Evolutionary conservation across 1,284 basidiomycete species (phyloP).

Genomic region (Malassezia brasiliensis): DNA sequence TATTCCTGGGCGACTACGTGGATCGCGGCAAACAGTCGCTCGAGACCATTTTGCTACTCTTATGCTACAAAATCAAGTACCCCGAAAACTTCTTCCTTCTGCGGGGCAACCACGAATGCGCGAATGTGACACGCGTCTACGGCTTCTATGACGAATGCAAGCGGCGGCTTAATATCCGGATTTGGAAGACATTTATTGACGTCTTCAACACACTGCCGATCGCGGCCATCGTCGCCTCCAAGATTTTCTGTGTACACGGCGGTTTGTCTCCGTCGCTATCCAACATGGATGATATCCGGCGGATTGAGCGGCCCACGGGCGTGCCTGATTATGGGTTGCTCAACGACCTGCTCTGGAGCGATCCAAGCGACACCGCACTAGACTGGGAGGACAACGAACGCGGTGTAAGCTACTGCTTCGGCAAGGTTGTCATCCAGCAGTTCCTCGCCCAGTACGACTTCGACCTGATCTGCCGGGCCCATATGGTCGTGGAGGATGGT

Average conservation of each 20-base stretch:
- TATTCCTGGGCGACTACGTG: conserved; percentile 97
- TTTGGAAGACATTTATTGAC: conserved; percentile 99
- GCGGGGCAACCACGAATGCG: conserved; percentile 97
- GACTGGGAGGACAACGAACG: conserved; percentile 99
- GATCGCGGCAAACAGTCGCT: conserved; percentile 97
- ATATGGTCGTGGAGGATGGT: conserved; percentile 96
- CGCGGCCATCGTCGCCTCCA: conserved; percentile 94
- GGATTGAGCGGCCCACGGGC: conserved; percentile 94
- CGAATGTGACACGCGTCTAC: conserved; percentile 98
- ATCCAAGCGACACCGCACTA: conserved; percentile 90
- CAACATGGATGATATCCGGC: conserved; percentile 97
- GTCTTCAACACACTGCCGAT: conserved; percentile 99
- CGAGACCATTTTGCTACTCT: conserved; percentile 88
- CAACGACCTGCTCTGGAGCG: conserved; percentile 96
- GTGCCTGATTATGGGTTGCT: conserved; percentile 98
- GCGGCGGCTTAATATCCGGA: conserved; percentile 97
- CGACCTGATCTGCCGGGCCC: conserved; percentile 97
- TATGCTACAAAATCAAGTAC: conserved; percentile 96
- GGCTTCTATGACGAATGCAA: conserved; percentile 99
- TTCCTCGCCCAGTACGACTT: conserved; percentile 79
- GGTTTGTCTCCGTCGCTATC: conserved; percentile 94
- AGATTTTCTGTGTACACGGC: conserved; percentile 99
- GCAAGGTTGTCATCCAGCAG: conserved; percentile 91
- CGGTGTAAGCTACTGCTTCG: conserved; percentile 99
- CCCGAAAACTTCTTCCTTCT: conserved; percentile 99